These are phyloP conservation scores for Medicago ruthenica DNA, from an alignment of 306 rosid species.

Conservation along the genomic window DNA sequence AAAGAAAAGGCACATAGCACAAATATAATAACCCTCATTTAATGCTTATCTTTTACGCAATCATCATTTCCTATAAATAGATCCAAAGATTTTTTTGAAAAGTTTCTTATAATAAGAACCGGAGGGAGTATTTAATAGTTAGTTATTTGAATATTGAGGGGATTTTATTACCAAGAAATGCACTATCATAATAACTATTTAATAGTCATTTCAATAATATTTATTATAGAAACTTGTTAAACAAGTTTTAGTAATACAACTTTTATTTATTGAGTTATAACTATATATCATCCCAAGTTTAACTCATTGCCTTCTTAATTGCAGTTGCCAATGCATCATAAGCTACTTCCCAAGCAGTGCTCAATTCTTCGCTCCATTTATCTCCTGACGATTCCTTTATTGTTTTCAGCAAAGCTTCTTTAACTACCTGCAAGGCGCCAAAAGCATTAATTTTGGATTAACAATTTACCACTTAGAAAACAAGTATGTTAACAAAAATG, in stretches of 20 bases:
- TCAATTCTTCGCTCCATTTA: neutral
- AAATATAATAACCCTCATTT: no score
- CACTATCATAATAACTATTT: neutral
- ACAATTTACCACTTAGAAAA: no score
- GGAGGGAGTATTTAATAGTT: no score
- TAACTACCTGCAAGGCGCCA: neutral
- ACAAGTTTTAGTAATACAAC: neutral
- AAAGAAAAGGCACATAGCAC: no score
- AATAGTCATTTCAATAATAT: neutral
- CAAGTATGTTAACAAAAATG: neutral
- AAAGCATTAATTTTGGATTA: neutral
- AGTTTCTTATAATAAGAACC: no score
- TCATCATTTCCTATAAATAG: no score
- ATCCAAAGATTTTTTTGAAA: no score
- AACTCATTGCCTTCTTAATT: slow-evolving; percentile 3
- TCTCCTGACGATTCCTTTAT: neutral
- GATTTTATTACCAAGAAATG: no score
- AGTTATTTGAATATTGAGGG: no score
- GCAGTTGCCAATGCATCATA: neutral
- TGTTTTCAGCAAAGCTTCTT: neutral
- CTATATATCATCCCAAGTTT: neutral
- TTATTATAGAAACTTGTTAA: neutral
- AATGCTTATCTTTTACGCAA: no score
- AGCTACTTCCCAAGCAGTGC: neutral
- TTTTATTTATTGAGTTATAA: neutral